A percentile compares a stretch with the other conserved stretches of the same genome.
These are phyloP conservation scores for Phytophthora meadii DNA, from an alignment of 352 stramenopile genomes.

Conservation along the genomic window DNA sequence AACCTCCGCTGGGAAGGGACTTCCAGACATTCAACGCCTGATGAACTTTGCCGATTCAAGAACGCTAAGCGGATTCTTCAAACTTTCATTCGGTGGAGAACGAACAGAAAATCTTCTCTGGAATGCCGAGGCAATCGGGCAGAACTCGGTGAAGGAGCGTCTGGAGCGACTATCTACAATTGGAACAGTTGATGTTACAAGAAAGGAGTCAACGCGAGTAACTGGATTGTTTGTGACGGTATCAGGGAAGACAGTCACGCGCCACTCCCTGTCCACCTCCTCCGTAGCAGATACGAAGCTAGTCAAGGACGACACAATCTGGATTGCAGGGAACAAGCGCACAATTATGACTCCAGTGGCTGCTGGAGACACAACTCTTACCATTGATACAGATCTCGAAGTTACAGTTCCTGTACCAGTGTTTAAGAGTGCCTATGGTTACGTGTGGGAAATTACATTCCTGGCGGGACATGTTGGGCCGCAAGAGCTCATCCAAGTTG, in stretches of 20 bases:
- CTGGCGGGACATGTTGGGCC: conserved; percentile 78
- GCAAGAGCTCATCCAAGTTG: conserved; percentile 88
- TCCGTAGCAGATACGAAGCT: conserved; percentile 30
- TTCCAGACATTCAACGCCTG: conserved; percentile 73
- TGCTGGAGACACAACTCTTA: conserved; percentile 19
- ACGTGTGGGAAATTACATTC: conserved; percentile 84
- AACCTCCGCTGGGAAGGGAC: conserved; percentile 67
- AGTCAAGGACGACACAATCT: conserved; percentile 45
- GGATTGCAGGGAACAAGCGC: conserved; percentile 56
- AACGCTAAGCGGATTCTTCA: conserved; percentile 73
- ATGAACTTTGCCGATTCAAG: conserved; percentile 62
- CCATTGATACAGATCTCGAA: conserved; percentile 26
- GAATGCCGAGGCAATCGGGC: conserved; percentile 61
- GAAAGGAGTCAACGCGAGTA: conserved; percentile 50
- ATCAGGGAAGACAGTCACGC: conserved; percentile 36
- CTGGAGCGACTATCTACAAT: conserved; percentile 73
- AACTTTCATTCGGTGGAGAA: conserved; percentile 65
- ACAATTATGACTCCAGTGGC: conserved; percentile 29
- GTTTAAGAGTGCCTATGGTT: conserved; percentile 72
- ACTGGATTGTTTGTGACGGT: conserved; percentile 55
- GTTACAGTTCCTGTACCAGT: conserved; percentile 54
- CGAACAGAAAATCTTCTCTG: conserved; percentile 72
- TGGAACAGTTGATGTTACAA: conserved; percentile 66
- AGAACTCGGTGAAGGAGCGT: conserved; percentile 73
- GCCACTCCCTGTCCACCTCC: conserved; percentile 36